Percentiles rank a stretch among this genome's conserved stretches.
phyloP scores from a whole-genome alignment of 2,329 filamentous ascomycete genomes.

The Ophiostoma ips region DNA sequence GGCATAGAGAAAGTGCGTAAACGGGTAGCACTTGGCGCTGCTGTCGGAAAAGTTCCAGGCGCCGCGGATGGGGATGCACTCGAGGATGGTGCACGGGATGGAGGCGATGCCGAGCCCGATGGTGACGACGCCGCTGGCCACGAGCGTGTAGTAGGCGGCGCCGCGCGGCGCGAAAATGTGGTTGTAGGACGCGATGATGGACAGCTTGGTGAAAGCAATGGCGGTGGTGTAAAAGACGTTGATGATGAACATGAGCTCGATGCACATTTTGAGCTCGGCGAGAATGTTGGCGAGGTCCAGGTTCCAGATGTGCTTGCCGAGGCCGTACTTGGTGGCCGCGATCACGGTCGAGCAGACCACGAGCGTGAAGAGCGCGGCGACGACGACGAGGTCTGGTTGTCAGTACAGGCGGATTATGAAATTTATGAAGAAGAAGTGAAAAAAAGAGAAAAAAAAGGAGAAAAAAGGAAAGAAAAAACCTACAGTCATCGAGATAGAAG shows the following conservation, averaged over 20 bases:
- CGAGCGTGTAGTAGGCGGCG: constrained; percentile 18
- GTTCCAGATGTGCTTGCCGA: constrained; percentile 19
- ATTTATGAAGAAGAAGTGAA: too few species aligned
- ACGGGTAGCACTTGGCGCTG: constrained; percentile 15
- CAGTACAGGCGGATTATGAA: neutral
- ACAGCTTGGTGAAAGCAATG: constrained; percentile 19
- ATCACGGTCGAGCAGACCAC: constrained; percentile 13
- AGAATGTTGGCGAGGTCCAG: constrained; percentile 12
- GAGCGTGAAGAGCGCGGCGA: constrained; percentile 15
- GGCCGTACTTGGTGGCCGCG: constrained; percentile 13
- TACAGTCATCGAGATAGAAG: constrained; percentile 15
- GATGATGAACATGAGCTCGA: constrained; percentile 17
- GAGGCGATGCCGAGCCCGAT: constrained; percentile 15
- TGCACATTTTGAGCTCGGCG: constrained; percentile 10
- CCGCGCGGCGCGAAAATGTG: constrained; percentile 20
- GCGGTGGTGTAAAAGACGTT: constrained; percentile 18
- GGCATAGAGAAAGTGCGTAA: constrained; percentile 17
- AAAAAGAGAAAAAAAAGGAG: neutral
- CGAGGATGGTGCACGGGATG: constrained; percentile 17
- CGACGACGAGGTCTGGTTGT: constrained; percentile 10
- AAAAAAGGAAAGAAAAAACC: neutral
- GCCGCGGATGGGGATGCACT: constrained; percentile 17
- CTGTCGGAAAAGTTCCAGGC: constrained; percentile 18
- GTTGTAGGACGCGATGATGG: constrained; percentile 19
- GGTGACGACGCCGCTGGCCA: constrained; percentile 19